phyloP scores from a whole-genome alignment of 495 filamentous ascomycete species.

The Lasiosphaeria hispida region DNA sequence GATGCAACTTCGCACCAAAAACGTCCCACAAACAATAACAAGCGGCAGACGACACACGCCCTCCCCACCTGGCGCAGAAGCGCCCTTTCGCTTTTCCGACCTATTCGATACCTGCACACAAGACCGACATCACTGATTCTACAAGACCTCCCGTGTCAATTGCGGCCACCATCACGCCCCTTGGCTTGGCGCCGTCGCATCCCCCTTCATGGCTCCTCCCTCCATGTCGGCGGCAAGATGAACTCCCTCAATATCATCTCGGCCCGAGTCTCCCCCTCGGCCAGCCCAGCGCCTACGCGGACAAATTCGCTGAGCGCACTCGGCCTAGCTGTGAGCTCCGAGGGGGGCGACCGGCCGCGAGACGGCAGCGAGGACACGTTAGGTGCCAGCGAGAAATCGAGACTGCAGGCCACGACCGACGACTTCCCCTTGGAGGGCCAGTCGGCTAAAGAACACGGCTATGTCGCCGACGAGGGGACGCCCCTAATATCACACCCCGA shows the following conservation, averaged over 20 bases:
- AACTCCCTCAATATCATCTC: constrained; percentile 97
- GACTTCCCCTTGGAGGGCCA: constrained; percentile 17
- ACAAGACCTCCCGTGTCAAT: neutral
- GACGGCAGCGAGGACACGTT: constrained; percentile 39
- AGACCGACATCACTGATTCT: neutral
- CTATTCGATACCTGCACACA: neutral
- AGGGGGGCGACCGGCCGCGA: constrained; percentile 32
- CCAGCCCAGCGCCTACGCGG: constrained; percentile 57
- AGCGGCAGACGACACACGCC: neutral
- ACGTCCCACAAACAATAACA: neutral
- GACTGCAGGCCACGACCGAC: constrained; percentile 29
- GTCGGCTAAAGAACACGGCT: constrained; percentile 23
- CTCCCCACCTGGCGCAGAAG: neutral
- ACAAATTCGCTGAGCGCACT: constrained; percentile 64
- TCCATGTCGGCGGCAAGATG: constrained; percentile 61
- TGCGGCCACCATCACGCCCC: constrained; percentile 6
- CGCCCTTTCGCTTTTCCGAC: constrained; percentile 2
- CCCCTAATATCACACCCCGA: constrained; percentile 53
- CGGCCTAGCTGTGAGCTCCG: constrained; percentile 44
- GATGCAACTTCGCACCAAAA: constrained; percentile 4
- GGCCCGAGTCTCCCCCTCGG: constrained; percentile 65
- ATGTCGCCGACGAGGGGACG: constrained; percentile 59
- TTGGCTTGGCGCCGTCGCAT: constrained; percentile 23
- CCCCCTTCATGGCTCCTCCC: constrained; percentile 34
- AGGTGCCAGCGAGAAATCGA: constrained; percentile 33